Base-by-base conservation (phyloP, 2,329 filamentous ascomycete genomes). In the Arachnopeziza araneosa region DNA sequence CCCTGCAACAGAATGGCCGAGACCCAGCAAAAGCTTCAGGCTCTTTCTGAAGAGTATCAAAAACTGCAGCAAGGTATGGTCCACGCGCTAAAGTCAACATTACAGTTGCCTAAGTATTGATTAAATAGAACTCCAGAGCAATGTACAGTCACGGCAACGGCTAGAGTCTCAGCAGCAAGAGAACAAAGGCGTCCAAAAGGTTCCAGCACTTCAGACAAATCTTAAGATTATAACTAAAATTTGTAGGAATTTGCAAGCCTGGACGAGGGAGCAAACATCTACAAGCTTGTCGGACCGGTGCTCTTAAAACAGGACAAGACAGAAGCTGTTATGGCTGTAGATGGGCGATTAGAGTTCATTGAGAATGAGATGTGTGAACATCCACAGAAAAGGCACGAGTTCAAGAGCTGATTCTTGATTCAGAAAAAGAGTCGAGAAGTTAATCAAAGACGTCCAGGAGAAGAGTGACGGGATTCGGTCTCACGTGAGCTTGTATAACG, bases 131-230 rank as follows among this genome's bases (percentile, higher is more conserved):
- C 83, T 98, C 58, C 89, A 92, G 74, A 83, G 80, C 51, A 79
- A 85, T 21, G 85, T 98, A 24, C 81, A 86, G 52, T 89, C 91
- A 10, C 85, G 93, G 64, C 93, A 99, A 77, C 96, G 90, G 76
- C 85, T 99, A 7, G 93, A 97, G 74, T 90, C 92, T 7, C 95
- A 99, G 75, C 90, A 90, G 74, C 91, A 96, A 72, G 95, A 99
- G 75, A 99, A 98, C 73, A 78, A 87, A 54, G 87, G 89, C 19
- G 95, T 99, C 10, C 86, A 96, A 74, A 89, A 90, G 77, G 90
- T 91, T 67, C 52, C 58, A 54, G 48, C n/a, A 22, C 26, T 44
- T 22, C 32, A 10, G 23, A 21, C 12, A 3, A 23, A 32, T 23
- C 22, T 32, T 14, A 50, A 12, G 9, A 50, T 23, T 17, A 24